phyloP scores from a whole-genome alignment of 345 rosid genomes.

The Zanthoxylum bungeanum region DNA sequence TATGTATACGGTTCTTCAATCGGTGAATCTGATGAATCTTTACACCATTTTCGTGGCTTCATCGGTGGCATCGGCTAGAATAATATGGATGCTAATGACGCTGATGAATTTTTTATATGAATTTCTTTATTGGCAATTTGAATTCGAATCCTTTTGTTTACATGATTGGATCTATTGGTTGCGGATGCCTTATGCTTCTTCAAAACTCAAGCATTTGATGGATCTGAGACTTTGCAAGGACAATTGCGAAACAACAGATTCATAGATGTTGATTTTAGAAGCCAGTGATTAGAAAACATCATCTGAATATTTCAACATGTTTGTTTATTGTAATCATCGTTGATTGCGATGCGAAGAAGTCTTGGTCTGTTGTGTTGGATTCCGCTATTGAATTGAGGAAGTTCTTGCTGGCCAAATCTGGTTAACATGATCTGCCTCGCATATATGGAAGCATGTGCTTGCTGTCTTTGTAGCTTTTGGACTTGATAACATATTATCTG shows the following conservation, averaged over 20 bases:
- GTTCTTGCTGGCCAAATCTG: constrained; percentile 24
- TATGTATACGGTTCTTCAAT: neutral
- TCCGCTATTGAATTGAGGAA: constrained; percentile 16
- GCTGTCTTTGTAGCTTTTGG: constrained; percentile 23
- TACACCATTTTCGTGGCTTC: neutral
- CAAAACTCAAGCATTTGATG: neutral
- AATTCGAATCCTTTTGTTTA: neutral
- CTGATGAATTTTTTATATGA: constrained; percentile 15
- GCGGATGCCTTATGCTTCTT: constrained; percentile 2
- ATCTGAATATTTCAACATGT: neutral
- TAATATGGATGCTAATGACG: constrained; percentile 10
- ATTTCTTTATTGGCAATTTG: constrained; percentile 6
- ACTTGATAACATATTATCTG: constrained; percentile 18
- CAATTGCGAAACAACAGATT: neutral
- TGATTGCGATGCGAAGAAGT: too few relatives aligned
- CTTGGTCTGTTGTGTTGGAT: constrained; percentile 10
- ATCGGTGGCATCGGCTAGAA: neutral
- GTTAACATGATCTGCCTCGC: constrained; percentile 24
- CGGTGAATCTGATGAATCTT: neutral
- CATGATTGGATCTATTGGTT: constrained; percentile 19
- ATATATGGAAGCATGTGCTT: constrained; percentile 24
- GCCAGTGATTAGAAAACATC: neutral
- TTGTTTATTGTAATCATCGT: too few relatives aligned
- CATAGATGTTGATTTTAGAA: neutral
- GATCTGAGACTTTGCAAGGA: neutral